Evolutionary conservation across 805 yeast genomes (phyloP).

Genomic region (Pichia thaimueangensis): DNA sequence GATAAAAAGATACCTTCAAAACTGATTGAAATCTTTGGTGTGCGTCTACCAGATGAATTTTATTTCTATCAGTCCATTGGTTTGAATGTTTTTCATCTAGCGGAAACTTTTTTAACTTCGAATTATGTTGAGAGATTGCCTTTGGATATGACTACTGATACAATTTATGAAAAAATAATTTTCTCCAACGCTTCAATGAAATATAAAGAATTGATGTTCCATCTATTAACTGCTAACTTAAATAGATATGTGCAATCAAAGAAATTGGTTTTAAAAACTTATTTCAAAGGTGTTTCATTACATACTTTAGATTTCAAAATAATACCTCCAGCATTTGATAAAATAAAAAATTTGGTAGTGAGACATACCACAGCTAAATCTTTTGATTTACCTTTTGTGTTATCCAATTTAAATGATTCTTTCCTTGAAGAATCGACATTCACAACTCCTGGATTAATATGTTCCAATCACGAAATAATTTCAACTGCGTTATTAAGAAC

Average conservation of each 20-base stretch:
- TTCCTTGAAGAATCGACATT: constrained; percentile 18
- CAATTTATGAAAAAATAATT: constrained; percentile 53
- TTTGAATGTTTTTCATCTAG: constrained; percentile 52
- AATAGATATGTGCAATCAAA: constrained; percentile 83
- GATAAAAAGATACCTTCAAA: constrained; percentile 58
- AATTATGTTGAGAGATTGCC: constrained; percentile 57
- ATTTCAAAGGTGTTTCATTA: constrained; percentile 18
- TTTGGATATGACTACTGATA: constrained; percentile 51
- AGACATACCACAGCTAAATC: constrained; percentile 28
- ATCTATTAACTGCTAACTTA: constrained; percentile 62
- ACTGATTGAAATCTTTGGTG: constrained; percentile 74
- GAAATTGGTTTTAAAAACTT: constrained; percentile 44
- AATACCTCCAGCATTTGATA: constrained; percentile 15
- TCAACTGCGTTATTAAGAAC: constrained; percentile 51
- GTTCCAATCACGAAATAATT: constrained; percentile 45
- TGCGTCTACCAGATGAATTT: constrained; percentile 79
- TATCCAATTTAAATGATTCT: constrained; percentile 26
- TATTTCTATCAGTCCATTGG: constrained; percentile 80
- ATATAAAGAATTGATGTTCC: constrained; percentile 55
- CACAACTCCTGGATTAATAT: constrained; percentile 25
- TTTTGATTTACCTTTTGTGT: constrained; percentile 29
- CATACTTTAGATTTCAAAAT: constrained; percentile 44
- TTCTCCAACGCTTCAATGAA: constrained; percentile 39
- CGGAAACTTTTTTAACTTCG: constrained; percentile 64
- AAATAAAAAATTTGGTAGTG: constrained; percentile 20